These are phyloP conservation scores for Tricholoma saponaceum DNA, from an alignment of 768 basidiomycete genomes.

Conservation along the genomic window DNA sequence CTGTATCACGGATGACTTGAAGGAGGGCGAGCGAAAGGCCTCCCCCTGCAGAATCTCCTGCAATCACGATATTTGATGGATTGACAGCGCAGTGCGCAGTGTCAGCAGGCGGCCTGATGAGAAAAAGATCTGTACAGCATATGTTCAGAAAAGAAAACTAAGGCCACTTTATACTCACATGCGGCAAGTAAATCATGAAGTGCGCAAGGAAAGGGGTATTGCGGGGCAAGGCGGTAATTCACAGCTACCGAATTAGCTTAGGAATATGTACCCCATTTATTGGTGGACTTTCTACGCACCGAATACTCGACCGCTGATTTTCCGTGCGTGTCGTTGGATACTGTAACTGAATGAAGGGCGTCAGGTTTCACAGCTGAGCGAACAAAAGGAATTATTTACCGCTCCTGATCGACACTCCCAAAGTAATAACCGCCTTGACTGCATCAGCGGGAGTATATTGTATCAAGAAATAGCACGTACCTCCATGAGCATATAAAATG, in stretches of 20 bases:
- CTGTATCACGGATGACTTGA: constrained; percentile 81
- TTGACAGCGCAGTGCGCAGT: constrained; percentile 76
- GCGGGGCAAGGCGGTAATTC: constrained; percentile 87
- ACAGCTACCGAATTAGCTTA: constrained; percentile 45
- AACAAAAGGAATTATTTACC: constrained; percentile 29
- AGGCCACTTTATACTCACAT: constrained; percentile 42
- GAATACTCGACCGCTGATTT: constrained; percentile 89
- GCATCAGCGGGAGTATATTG: not conserved
- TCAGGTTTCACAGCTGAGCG: not conserved
- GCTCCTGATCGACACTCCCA: constrained; percentile 74
- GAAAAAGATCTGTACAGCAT: constrained; percentile 64
- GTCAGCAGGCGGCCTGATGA: constrained; percentile 82
- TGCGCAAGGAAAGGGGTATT: constrained; percentile 94
- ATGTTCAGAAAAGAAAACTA: constrained; percentile 1
- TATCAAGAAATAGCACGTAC: constrained; percentile 28
- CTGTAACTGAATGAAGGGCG: constrained; percentile 44
- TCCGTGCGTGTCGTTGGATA: constrained; percentile 83
- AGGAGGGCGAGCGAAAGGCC: constrained; percentile 81
- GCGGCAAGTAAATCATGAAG: constrained; percentile 87
- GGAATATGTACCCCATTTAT: not conserved
- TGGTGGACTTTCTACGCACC: constrained; percentile 33
- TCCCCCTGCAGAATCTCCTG: constrained; percentile 93
- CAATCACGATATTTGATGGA: constrained; percentile 78
- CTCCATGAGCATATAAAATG: constrained; percentile 79
- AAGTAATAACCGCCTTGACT: constrained; percentile 76